phyloP scores from a whole-genome alignment of 1,139 yeast species.

The Nakaseomyces sp. region DNA sequence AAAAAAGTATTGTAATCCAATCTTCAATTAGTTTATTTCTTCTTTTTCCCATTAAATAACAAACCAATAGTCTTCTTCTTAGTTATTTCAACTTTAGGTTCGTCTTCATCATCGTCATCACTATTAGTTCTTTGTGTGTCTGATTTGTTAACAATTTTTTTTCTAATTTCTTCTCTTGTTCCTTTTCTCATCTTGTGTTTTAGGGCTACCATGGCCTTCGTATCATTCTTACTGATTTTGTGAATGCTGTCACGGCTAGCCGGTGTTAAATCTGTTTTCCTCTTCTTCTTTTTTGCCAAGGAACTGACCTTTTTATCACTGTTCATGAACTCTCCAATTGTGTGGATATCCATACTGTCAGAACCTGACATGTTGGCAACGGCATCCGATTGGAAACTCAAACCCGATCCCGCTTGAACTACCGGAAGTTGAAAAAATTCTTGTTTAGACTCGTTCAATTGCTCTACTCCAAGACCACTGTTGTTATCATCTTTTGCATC shows the following conservation, averaged over 20 bases:
- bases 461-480: conserved; percentile 6
- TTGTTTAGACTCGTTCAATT: conserved; percentile 16
- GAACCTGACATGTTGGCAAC: conserved; percentile 7
- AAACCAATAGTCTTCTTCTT: conserved; percentile 18
- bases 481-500: conserved; percentile 5
- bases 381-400: conserved; percentile 14
- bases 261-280: conserved; percentile 12
- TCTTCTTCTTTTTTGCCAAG: conserved; percentile 26
- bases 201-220: conserved; percentile 30
- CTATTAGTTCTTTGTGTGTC: not conserved
- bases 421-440: conserved; percentile 29
- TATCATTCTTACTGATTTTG: conserved; percentile 27
- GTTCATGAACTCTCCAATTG: conserved; percentile 31
- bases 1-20: too few species aligned
- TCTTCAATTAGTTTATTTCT: conserved; percentile 14
- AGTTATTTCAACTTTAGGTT: conserved; percentile 14
- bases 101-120: conserved; percentile 12
- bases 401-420: conserved; percentile 29
- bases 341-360: conserved; percentile 22
- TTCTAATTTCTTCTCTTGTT: conserved; percentile 13
- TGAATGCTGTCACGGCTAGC: conserved; percentile 18
- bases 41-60: conserved; percentile 15
- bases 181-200: conserved; percentile 28
- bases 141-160: not conserved
- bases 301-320: conserved; percentile 29